Evolutionary conservation across 2,329 filamentous ascomycete species (phyloP).

Genomic region (Fusarium secorum): DNA sequence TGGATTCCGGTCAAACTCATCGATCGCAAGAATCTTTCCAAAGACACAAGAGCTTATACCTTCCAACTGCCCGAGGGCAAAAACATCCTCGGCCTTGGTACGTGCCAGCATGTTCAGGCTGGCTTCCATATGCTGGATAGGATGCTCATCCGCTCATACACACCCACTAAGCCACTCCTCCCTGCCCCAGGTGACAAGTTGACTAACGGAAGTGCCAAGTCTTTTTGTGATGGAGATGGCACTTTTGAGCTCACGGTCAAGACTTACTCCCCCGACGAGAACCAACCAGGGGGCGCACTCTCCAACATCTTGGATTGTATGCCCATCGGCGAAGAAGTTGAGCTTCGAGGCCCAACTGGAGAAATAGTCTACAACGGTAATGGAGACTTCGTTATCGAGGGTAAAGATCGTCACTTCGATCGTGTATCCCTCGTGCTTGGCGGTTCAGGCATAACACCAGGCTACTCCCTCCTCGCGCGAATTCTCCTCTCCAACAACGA

Average conservation of each 20-base stretch:
- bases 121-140: neutral
- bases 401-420: constrained; percentile 51
- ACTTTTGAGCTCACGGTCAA: neutral
- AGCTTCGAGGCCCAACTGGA: constrained; percentile 60
- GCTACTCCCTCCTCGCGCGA: constrained; percentile 57
- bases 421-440: constrained; percentile 59
- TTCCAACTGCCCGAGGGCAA: neutral
- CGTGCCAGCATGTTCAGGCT: neutral
- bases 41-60: neutral
- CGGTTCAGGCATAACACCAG: constrained; percentile 60
- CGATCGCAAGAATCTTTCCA: neutral
- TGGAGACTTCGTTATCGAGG: constrained; percentile 55
- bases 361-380: constrained; percentile 58
- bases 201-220: neutral
- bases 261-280: neutral
- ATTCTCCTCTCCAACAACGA: constrained; percentile 49
- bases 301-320: neutral
- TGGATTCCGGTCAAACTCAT: neutral
- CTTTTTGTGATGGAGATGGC: neutral
- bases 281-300: neutral
- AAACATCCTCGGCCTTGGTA: neutral
- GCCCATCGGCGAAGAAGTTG: constrained; percentile 25
- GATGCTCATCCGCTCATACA: neutral
- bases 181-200: neutral
- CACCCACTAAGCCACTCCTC: neutral